Base-by-base conservation (phyloP, 345 rosid species). In the Populus ilicifolia region DNA sequence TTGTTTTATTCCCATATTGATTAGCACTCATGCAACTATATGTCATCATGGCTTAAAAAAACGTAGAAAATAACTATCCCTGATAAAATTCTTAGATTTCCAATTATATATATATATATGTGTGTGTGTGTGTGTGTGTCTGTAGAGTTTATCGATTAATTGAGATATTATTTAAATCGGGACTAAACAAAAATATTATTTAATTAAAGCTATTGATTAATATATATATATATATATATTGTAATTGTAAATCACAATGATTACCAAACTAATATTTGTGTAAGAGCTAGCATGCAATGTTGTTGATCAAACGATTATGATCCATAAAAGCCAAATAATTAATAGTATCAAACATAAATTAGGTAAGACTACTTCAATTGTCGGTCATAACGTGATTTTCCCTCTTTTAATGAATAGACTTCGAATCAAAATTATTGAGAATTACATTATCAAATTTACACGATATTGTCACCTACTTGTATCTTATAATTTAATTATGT, bases 401-500 rank as follows among this genome's bases (percentile, higher is more conserved):
- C 29, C 7, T 20, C 64, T 59, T 2, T 59, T 48, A 61, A 14
- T 73, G 50, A 72, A 72, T 36, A 23, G 68, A 56, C 36, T 61
- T 59, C 5, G 16, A 70, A 21, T 46, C 14, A 20, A 62, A 72
- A 54, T 35, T 39, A 46, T 70, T 59, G 52, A 80, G 78, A 75
- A 70, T 71, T 13, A 4, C 39, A 39, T 21, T 23, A n/a, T 23
- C 2, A 4, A 46, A 50, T 21, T 5, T 67, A 41, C 75, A 82
- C 77, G 66, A 39, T 27, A 33, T 33, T 33, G 23, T 68, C 72
- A 44, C 73, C 67, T 38, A 20, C 30, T 35, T 3, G 50, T 71
- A 68, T 36, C 17, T 67, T 83, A 61, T 33, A 33, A 33, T 8
- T 65, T 36, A 79, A 79, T 61, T 29, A 80, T 85, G 88, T 85